phyloP scores from a whole-genome alignment of 2,329 filamentous ascomycete species.

The Aspergillus thermomutatus region DNA sequence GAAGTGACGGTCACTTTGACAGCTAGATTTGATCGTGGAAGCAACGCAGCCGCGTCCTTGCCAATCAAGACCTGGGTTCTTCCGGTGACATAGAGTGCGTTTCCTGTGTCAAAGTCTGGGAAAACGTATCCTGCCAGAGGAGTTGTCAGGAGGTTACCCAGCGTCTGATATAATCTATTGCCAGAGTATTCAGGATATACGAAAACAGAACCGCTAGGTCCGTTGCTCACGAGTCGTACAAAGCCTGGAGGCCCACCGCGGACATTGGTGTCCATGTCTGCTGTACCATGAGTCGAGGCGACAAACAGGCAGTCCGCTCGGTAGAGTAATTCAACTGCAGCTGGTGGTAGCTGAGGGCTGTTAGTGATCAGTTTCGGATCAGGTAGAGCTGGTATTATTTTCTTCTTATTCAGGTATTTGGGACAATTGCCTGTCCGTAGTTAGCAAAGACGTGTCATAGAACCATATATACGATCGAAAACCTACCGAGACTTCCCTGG shows the following conservation, averaged over 20 bases:
- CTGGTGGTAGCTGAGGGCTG: constrained; percentile 47
- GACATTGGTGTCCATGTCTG: constrained; percentile 80
- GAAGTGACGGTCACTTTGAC: constrained; percentile 63
- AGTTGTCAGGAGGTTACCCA: constrained; percentile 70
- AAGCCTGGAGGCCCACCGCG: constrained; percentile 74
- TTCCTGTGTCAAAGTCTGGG: constrained; percentile 69
- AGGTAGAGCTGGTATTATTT: constrained; percentile 55
- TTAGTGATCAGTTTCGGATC: constrained; percentile 51
- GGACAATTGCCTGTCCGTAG: constrained; percentile 66
- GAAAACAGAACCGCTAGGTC: constrained; percentile 47
- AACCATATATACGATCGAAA: background rate
- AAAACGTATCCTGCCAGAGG: constrained; percentile 68
- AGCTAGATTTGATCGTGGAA: constrained; percentile 70
- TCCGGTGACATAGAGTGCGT: constrained; percentile 73
- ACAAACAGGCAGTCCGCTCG: constrained; percentile 76
- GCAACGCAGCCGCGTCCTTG: constrained; percentile 56
- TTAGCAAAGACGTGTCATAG: background rate
- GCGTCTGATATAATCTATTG: constrained; percentile 77
- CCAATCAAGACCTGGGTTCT: constrained; percentile 64
- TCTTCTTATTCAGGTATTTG: constrained; percentile 78
- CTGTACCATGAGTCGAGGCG: constrained; percentile 58
- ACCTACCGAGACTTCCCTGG: constrained; percentile 62
- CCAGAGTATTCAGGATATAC: constrained; percentile 83
- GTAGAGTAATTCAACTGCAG: constrained; percentile 58
- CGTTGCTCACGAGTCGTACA: constrained; percentile 63